Evolutionary conservation across 306 rosid genomes (phyloP).

Genomic region (barrel medic (Medicago truncatula)): DNA sequence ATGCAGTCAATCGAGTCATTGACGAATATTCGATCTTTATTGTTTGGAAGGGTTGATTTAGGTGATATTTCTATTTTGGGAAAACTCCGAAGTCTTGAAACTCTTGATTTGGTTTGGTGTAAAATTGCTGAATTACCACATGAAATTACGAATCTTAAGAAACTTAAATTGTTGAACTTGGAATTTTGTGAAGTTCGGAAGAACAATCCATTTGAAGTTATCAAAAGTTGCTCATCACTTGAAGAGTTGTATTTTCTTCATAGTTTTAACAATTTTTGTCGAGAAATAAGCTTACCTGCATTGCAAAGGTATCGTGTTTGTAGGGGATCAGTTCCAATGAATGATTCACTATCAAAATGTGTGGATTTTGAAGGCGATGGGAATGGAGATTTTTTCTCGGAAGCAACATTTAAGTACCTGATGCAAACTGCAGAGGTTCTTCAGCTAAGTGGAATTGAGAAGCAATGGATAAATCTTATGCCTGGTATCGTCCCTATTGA

Average conservation of each 20-base stretch:
- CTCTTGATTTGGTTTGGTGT: neutral
- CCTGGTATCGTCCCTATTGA: too few species aligned
- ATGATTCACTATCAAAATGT: too few species aligned
- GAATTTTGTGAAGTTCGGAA: fast-evolving
- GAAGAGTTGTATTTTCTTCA: slow-evolving; percentile 37
- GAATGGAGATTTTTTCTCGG: too few species aligned
- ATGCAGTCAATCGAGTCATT: neutral
- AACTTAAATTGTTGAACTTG: slow-evolving; percentile 25
- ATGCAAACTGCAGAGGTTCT: too few species aligned
- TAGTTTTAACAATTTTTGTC: neutral
- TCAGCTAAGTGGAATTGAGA: too few species aligned
- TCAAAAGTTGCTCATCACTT: slow-evolving; percentile 10
- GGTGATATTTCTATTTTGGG: slow-evolving; percentile 23
- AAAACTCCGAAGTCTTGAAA: neutral
- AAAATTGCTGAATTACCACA: neutral
- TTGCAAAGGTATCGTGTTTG: slow-evolving; percentile 6
- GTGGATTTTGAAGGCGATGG: too few species aligned
- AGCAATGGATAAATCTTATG: too few species aligned
- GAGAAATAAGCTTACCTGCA: neutral
- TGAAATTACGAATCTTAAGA: neutral
- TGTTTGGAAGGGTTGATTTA: neutral
- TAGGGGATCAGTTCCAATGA: too few species aligned
- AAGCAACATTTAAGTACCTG: too few species aligned
- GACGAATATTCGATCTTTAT: neutral
- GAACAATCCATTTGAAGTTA: slow-evolving; percentile 16